Percentiles rank a stretch among this genome's conserved stretches.
These are phyloP conservation scores for Gnomoniopsis sp. DNA, from an alignment of 2,329 filamentous ascomycete genomes.

Conservation along the genomic window DNA sequence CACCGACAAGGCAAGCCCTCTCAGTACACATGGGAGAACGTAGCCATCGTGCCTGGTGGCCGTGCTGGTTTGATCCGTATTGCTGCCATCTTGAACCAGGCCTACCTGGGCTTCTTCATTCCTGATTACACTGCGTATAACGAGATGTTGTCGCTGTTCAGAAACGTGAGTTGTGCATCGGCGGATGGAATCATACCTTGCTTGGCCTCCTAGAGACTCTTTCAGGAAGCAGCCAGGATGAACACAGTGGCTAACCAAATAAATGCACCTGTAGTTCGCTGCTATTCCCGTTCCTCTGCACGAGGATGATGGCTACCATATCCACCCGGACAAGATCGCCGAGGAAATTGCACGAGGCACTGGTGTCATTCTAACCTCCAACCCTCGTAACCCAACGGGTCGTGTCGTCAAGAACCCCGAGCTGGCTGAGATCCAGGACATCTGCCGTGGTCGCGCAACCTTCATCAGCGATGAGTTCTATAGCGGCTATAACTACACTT, in stretches of 20 bases:
- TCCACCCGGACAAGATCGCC: slow-evolving; percentile 88
- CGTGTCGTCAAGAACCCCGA: slow-evolving; percentile 82
- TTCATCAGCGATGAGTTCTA: slow-evolving; percentile 98
- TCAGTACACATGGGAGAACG: slow-evolving; percentile 96
- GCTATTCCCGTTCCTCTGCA: slow-evolving; percentile 82
- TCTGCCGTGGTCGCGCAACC: slow-evolving; percentile 85
- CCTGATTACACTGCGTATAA: slow-evolving; percentile 96
- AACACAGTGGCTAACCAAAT: background rate
- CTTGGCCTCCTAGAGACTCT: slow-evolving; percentile 3
- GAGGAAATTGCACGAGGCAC: slow-evolving; percentile 86
- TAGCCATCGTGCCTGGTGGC: slow-evolving; percentile 91
- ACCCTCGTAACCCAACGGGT: slow-evolving; percentile 92
- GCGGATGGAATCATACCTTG: background rate
- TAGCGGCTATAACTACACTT: slow-evolving; percentile 92
- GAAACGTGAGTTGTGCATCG: slow-evolving; percentile 58
- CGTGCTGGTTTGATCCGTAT: slow-evolving; percentile 92
- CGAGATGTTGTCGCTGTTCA: slow-evolving; percentile 93
- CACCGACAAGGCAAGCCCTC: slow-evolving; percentile 84
- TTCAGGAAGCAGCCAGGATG: background rate
- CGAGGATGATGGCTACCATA: slow-evolving; percentile 85
- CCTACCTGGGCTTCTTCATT: slow-evolving; percentile 91
- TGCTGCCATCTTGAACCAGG: slow-evolving; percentile 87
- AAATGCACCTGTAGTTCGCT: slow-evolving; percentile 58
- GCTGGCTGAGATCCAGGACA: slow-evolving; percentile 85
- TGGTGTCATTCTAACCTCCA: slow-evolving; percentile 88